A percentile compares a stretch with the other conserved stretches of the same genome.
phyloP scores from a whole-genome alignment of 306 rosid genomes.

The Quercus engelmannii region DNA sequence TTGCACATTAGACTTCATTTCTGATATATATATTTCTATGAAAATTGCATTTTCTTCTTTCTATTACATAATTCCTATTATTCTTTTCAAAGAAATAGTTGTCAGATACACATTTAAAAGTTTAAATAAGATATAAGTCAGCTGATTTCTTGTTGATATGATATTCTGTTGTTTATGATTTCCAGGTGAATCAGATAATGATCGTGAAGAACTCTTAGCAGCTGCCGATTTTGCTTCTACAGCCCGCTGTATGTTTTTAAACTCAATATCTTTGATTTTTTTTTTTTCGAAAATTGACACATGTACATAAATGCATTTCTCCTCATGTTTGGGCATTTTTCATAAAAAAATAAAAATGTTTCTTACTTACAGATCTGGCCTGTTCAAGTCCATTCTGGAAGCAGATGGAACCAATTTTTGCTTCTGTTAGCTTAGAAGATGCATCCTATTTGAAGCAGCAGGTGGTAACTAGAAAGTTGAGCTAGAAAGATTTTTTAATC shows the following conservation, averaged over 20 bases:
- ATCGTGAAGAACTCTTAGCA: slow-evolving; percentile 60
- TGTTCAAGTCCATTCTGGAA: slow-evolving; percentile 81
- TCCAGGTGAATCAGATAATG: slow-evolving; percentile 70
- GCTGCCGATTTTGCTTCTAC: slow-evolving; percentile 74
- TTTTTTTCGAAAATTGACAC: neutral
- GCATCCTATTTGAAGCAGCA: slow-evolving; percentile 58
- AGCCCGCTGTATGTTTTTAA: slow-evolving; percentile 59
- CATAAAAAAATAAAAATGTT: neutral
- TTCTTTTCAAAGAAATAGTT: neutral
- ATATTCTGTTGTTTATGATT: slow-evolving; percentile 26
- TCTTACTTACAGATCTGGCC: slow-evolving; percentile 51
- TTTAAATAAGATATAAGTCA: neutral
- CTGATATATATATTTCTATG: neutral
- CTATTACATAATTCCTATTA: neutral
- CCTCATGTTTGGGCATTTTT: neutral
- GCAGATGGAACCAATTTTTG: slow-evolving; percentile 63
- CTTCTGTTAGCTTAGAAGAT: slow-evolving; percentile 49
- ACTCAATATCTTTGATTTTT: neutral
- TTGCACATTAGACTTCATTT: neutral
- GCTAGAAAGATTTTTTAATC: slow-evolving; percentile 1
- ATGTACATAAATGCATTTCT: neutral
- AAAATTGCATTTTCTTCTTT: neutral
- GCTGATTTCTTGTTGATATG: slow-evolving; percentile 4
- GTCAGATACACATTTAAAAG: neutral
- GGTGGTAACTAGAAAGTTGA: slow-evolving; percentile 34